Percentiles rank a stretch among this genome's conserved stretches.
These are phyloP conservation scores for Kuraishia cidri DNA, from an alignment of 805 yeast species.

Conservation along the genomic window DNA sequence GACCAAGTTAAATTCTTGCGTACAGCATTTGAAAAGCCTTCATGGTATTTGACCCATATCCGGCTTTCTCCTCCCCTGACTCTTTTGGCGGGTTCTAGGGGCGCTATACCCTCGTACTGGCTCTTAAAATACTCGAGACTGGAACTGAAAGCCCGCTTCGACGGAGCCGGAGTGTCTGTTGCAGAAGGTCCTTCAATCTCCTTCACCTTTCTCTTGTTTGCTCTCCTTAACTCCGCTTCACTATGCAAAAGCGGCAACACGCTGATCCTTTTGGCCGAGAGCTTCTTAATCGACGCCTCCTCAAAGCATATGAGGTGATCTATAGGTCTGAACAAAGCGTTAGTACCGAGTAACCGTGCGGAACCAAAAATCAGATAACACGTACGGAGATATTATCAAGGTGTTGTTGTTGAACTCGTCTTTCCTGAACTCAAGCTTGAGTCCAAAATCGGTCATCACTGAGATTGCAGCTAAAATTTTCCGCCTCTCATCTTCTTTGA, in stretches of 20 bases:
- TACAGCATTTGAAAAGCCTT: slow-evolving; percentile 90
- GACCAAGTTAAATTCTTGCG: slow-evolving; percentile 75
- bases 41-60: slow-evolving; percentile 86
- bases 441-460: not conserved
- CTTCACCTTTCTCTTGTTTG: slow-evolving; percentile 4
- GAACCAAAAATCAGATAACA: too few species aligned
- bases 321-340: slow-evolving; percentile 3
- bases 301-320: slow-evolving; percentile 3
- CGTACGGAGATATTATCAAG: too few species aligned
- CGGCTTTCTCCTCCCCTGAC: slow-evolving; percentile 17
- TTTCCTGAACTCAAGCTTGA: slow-evolving; percentile 14
- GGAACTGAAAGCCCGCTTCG: slow-evolving; percentile 6
- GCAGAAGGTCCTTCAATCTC: slow-evolving; percentile 3
- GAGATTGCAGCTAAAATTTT: not conserved
- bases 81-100: slow-evolving; percentile 8
- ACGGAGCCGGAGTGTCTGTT: slow-evolving; percentile 2
- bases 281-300: slow-evolving; percentile 8
- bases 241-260: slow-evolving; percentile 12
- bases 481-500: not conserved
- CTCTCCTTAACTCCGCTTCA: slow-evolving; percentile 11
- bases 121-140: slow-evolving; percentile 30
- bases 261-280: slow-evolving; percentile 4
- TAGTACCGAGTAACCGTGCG: too few species aligned
- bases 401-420: slow-evolving; percentile 14
- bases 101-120: slow-evolving; percentile 24